Percentiles rank a stretch among this genome's conserved stretches.
Evolutionary conservation across 352 stramenopile species (phyloP).

Genomic region (Peronospora farinosa): DNA sequence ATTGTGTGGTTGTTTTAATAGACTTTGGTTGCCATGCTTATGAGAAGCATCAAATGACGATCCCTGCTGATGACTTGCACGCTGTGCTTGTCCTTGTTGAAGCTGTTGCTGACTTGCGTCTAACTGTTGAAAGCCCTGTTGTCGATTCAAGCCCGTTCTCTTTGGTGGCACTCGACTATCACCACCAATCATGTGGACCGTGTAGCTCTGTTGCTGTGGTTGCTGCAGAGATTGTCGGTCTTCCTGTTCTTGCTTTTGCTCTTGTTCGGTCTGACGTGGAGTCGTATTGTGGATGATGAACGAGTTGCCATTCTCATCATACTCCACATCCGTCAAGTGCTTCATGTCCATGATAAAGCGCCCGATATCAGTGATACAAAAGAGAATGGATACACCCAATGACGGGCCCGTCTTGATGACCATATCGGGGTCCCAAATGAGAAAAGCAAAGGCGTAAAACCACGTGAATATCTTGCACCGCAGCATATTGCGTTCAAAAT

Average conservation of each 20-base stretch:
- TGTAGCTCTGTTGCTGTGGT: constrained; percentile 17
- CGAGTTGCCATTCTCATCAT: constrained; percentile 47
- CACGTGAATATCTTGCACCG: constrained; percentile 65
- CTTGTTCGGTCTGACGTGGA: constrained; percentile 1
- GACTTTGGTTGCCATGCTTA: constrained; percentile 19
- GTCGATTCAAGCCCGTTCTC: constrained; percentile 13
- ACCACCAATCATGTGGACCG: constrained; percentile 17
- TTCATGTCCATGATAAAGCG: constrained; percentile 75
- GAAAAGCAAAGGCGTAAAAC: constrained; percentile 49
- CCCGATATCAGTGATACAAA: constrained; percentile 56
- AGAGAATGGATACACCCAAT: constrained; percentile 62
- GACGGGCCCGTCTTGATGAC: constrained; percentile 57
- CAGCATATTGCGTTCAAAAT: constrained; percentile 64
- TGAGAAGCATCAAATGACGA: constrained; percentile 13
- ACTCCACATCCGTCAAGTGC: constrained; percentile 55
- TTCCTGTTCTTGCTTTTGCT: constrained; percentile 2
- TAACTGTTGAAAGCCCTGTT: constrained; percentile 5
- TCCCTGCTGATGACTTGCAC: background rate
- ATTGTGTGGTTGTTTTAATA: constrained; percentile 9
- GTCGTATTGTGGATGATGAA: constrained; percentile 25
- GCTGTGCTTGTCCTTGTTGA: constrained; percentile 3
- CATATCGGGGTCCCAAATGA: constrained; percentile 73
- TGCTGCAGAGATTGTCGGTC: background rate
- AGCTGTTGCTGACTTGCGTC: constrained; percentile 1
- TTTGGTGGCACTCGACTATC: constrained; percentile 1